Conservation (phyloP, 208 protist genomes). For the Acanthamoeba lenticulata region DNA sequence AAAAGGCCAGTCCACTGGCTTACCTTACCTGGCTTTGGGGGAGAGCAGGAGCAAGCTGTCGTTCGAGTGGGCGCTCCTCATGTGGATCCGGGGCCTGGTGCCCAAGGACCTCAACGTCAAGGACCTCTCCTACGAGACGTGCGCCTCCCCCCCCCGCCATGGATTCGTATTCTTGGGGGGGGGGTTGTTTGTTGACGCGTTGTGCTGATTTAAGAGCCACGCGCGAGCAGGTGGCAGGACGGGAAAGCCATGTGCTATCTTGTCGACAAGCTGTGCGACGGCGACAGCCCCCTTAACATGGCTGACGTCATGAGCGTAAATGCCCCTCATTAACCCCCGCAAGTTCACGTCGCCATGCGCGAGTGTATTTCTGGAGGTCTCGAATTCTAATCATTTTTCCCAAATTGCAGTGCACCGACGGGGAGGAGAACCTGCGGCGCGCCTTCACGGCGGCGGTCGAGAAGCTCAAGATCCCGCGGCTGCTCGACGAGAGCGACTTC, state of each 20-base stretch:
- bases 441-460: neutral
- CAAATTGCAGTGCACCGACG: conserved; percentile 16
- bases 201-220: too few relatives aligned
- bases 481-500: conserved; percentile 26
- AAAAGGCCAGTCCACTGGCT: too few relatives aligned
- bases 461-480: neutral
- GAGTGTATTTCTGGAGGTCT: too few relatives aligned
- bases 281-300: neutral
- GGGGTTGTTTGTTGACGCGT: too few relatives aligned
- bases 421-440: conserved; percentile 13
- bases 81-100: neutral
- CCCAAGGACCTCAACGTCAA: neutral
- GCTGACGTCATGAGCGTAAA: neutral
- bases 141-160: neutral
- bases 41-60: neutral
- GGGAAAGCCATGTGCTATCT: neutral
- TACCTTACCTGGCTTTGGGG: too few relatives aligned
- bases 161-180: neutral
- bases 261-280: neutral
- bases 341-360: too few relatives aligned
- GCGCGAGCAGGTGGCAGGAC: conserved; percentile 28
- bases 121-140: conserved; percentile 29
- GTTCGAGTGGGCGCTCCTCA: neutral
- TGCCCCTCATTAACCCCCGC: too few relatives aligned
- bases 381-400: too few relatives aligned